Conservation (phyloP, 2,329 filamentous ascomycete genomes). For the Catunica adiposa region DNA sequence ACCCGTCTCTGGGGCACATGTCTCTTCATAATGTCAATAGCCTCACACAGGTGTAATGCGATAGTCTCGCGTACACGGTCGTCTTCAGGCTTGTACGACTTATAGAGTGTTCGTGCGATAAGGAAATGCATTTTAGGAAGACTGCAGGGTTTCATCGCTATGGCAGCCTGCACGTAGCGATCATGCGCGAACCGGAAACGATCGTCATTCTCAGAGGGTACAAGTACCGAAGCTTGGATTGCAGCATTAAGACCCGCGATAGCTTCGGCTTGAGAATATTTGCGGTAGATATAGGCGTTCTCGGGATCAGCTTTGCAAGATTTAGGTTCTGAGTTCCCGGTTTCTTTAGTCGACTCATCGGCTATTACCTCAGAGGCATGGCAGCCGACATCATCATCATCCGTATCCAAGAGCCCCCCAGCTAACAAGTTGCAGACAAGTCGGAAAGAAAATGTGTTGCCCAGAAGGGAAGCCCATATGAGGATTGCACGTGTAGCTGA, state of each 20-base stretch:
- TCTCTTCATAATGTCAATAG: conserved; percentile 55
- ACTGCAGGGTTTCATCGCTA: conserved; percentile 51
- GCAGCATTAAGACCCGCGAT: conserved; percentile 68
- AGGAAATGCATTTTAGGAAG: conserved; percentile 76
- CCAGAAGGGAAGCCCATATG: conserved; percentile 72
- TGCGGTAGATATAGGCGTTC: conserved; percentile 5
- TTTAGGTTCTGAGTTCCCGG: too few species aligned
- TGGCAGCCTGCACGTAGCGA: conserved; percentile 62
- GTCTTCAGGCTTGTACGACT: conserved; percentile 46
- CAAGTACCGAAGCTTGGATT: conserved; percentile 63
- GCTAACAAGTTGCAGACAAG: conserved; percentile 61
- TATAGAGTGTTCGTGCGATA: conserved; percentile 65
- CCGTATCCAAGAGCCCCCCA: conserved; percentile 47
- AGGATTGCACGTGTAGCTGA: conserved; percentile 59
- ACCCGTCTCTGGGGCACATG: conserved; percentile 42
- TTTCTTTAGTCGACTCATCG: background rate
- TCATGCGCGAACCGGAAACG: conserved; percentile 80
- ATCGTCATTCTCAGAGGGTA: conserved; percentile 70
- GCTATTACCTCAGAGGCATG: background rate
- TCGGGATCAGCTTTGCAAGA: background rate
- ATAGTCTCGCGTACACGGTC: conserved; percentile 23
- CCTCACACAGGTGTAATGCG: conserved; percentile 66
- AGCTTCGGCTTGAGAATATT: conserved; percentile 48
- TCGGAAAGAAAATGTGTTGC: conserved; percentile 68
- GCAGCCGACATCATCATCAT: conserved; percentile 21